Evolutionary conservation across 2,329 filamentous ascomycete genomes (phyloP).

Genomic region (Graphium sp.): DNA sequence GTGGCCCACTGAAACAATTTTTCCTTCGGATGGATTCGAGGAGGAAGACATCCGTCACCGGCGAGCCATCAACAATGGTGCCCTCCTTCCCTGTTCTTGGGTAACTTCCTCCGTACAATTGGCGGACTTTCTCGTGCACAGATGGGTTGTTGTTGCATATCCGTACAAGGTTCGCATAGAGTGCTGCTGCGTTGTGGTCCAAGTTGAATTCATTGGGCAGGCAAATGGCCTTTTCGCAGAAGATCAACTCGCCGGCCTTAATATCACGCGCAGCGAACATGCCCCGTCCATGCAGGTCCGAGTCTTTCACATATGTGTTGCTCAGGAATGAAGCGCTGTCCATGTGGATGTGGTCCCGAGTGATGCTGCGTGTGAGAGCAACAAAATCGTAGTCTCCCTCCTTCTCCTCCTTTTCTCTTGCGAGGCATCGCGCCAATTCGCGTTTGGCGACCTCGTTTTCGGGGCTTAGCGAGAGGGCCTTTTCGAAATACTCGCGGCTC

Average conservation of each 20-base stretch:
- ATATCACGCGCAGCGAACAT: slow-evolving; percentile 21
- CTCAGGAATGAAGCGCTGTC: slow-evolving; percentile 14
- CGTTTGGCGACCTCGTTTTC: slow-evolving; percentile 7
- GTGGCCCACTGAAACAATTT: slow-evolving; percentile 19
- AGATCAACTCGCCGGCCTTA: slow-evolving; percentile 19
- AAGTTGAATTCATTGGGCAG: slow-evolving; percentile 23
- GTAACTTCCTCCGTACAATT: slow-evolving; percentile 17
- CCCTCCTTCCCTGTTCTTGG: slow-evolving; percentile 13
- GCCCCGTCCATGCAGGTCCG: slow-evolving; percentile 18
- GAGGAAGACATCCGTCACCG: slow-evolving; percentile 19
- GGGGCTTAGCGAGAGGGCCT: slow-evolving; percentile 10
- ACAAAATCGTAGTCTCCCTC: slow-evolving; percentile 7
- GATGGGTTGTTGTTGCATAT: slow-evolving; percentile 21
- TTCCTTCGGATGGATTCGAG: slow-evolving; percentile 21
- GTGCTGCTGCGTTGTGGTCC: slow-evolving; percentile 20
- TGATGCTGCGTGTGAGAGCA: slow-evolving; percentile 6
- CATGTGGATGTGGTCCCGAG: slow-evolving; percentile 7
- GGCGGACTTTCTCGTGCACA: slow-evolving; percentile 14
- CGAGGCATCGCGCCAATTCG: slow-evolving; percentile 7
- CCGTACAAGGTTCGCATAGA: slow-evolving; percentile 21
- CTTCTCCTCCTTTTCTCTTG: slow-evolving; percentile 6
- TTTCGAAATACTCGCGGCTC: slow-evolving; percentile 10
- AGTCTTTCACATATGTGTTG: slow-evolving; percentile 14
- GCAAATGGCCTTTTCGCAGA: slow-evolving; percentile 22
- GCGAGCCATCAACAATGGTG: slow-evolving; percentile 14